These are phyloP conservation scores for Xylariaceae sp. DNA, from an alignment of 2,329 filamentous ascomycete genomes.

Conservation along the genomic window DNA sequence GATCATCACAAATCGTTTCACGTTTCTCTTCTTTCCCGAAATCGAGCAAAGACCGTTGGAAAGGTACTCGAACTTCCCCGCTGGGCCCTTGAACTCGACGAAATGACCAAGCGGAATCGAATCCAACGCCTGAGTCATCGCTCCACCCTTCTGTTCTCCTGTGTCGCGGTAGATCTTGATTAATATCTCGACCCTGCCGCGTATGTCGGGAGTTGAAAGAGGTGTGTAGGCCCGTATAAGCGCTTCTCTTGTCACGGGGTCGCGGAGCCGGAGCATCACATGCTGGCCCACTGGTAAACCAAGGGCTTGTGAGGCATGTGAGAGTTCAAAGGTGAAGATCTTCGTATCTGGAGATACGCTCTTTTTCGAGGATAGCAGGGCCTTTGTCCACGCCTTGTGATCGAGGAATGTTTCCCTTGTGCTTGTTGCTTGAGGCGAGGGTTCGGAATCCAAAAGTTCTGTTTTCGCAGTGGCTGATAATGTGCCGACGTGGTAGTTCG, in stretches of 20 bases:
- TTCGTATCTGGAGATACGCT: constrained; percentile 71
- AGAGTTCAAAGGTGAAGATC: constrained; percentile 76
- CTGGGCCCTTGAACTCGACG: constrained; percentile 83
- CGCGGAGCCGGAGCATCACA: constrained; percentile 75
- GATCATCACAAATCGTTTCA: constrained; percentile 77
- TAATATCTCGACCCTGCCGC: constrained; percentile 68
- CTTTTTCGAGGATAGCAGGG: constrained; percentile 64
- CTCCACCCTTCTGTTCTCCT: constrained; percentile 58
- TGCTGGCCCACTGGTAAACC: constrained; percentile 85
- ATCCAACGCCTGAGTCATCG: constrained; percentile 79
- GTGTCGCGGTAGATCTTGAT: constrained; percentile 77
- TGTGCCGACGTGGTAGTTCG: constrained; percentile 76
- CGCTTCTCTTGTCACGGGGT: constrained; percentile 64
- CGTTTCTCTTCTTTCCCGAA: constrained; percentile 49
- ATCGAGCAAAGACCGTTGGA: constrained; percentile 62
- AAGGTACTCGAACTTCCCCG: constrained; percentile 79
- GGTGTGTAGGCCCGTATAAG: constrained; percentile 88
- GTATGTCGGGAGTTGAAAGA: constrained; percentile 58
- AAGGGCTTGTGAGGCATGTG: constrained; percentile 64
- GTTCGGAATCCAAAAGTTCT: constrained; percentile 56
- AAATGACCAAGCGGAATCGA: constrained; percentile 65
- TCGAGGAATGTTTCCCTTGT: constrained; percentile 61
- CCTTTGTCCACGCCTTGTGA: constrained; percentile 68
- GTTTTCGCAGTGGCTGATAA: no score
- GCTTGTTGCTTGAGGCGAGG: constrained; percentile 47